These are phyloP conservation scores for Starmera dryadoides DNA, from an alignment of 805 yeast genomes.

Conservation along the genomic window DNA sequence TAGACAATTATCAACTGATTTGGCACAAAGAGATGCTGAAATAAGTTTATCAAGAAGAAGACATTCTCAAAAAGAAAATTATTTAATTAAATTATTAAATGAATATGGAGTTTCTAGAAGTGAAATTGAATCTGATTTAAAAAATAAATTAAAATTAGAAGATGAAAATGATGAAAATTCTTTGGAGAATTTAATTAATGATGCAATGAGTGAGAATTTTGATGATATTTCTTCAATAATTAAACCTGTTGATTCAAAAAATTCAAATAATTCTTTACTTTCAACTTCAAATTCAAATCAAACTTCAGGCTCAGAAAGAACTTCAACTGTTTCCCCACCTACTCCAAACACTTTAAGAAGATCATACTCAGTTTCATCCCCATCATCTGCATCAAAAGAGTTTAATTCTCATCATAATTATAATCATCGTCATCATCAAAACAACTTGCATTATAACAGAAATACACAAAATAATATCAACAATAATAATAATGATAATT, in stretches of 20 bases:
- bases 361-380: slow-evolving; percentile 15
- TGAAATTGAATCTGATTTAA: slow-evolving; percentile 28
- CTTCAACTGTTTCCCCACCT: neutral
- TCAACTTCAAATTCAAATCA: neutral
- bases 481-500: too few species aligned
- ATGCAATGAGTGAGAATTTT: slow-evolving; percentile 23
- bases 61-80: slow-evolving; percentile 27
- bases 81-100: slow-evolving; percentile 24
- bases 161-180: slow-evolving; percentile 17
- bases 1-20: slow-evolving; percentile 39
- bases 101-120: slow-evolving; percentile 29
- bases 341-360: slow-evolving; percentile 8
- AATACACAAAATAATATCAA: neutral
- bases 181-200: slow-evolving; percentile 22
- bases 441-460: too few species aligned
- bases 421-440: too few species aligned
- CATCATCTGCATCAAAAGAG: slow-evolving; percentile 7
- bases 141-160: slow-evolving; percentile 4
- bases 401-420: too few species aligned
- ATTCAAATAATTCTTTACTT: neutral
- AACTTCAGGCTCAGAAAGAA: neutral
- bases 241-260: neutral
- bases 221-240: slow-evolving; percentile 1
- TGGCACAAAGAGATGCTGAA: slow-evolving; percentile 41
- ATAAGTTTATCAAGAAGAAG: slow-evolving; percentile 28